These are phyloP conservation scores for Neurospora sp. DNA, from an alignment of 495 filamentous ascomycete species.

Conservation along the genomic window DNA sequence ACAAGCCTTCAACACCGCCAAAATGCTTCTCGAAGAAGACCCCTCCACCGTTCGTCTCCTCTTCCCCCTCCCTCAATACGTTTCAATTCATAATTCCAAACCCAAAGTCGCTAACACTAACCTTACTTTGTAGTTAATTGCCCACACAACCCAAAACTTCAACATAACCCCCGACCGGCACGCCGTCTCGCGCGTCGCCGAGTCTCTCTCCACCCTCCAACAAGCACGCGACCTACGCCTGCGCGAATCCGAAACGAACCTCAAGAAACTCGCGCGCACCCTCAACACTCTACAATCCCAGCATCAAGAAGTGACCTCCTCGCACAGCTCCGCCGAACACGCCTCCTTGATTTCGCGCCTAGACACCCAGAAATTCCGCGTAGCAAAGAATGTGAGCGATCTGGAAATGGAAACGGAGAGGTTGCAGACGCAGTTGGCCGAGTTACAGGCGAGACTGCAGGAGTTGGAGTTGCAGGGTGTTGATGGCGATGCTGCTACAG, in stretches of 20 bases:
- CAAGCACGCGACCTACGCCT: constrained; percentile 69
- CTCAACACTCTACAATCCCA: constrained; percentile 57
- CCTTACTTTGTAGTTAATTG: constrained; percentile 1
- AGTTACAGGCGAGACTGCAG: constrained; percentile 62
- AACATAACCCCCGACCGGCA: constrained; percentile 81
- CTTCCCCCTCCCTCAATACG: too few species aligned
- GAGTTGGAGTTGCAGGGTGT: constrained; percentile 76
- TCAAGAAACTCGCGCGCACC: constrained; percentile 66
- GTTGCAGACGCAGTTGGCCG: constrained; percentile 68
- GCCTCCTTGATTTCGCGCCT: constrained; percentile 71
- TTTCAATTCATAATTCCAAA: too few species aligned
- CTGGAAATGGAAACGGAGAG: constrained; percentile 87
- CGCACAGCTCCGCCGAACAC: constrained; percentile 66
- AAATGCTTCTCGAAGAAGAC: constrained; percentile 95
- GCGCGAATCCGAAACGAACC: constrained; percentile 55
- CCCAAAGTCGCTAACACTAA: too few species aligned
- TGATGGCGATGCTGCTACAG: constrained; percentile 40
- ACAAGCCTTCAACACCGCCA: constrained; percentile 18
- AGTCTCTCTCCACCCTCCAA: constrained; percentile 67
- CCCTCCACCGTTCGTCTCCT: constrained; percentile 54
- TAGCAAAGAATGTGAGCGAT: constrained; percentile 79
- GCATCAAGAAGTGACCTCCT: constrained; percentile 57
- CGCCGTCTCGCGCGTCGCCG: constrained; percentile 75
- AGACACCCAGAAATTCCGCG: constrained; percentile 88
- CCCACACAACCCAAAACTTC: constrained; percentile 86